Percentiles rank a stretch among this genome's conserved stretches.
Evolutionary conservation across 2,329 filamentous ascomycete species (phyloP).

Genomic region (Monilinia aucupariae): DNA sequence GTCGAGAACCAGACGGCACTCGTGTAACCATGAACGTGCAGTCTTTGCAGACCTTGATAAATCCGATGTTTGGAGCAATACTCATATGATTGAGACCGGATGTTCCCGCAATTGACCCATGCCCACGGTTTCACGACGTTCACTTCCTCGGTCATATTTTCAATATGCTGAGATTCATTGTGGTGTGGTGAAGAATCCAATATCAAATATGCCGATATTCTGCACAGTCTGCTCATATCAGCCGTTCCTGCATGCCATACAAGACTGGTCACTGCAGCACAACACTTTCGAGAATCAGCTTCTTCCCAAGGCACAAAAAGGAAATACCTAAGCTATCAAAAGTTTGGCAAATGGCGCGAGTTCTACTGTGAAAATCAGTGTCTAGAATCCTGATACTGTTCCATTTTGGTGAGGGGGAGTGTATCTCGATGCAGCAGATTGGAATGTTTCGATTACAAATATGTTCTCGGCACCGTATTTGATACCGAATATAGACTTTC

Average conservation of each 20-base stretch:
- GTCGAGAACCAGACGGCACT: background rate
- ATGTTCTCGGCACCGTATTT: background rate
- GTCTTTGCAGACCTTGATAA: background rate
- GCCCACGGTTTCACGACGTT: background rate
- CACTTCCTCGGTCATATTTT: background rate
- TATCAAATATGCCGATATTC: background rate
- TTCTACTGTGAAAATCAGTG: background rate
- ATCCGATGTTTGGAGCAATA: background rate
- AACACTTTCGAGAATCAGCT: background rate
- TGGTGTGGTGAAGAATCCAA: background rate
- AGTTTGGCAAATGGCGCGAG: background rate
- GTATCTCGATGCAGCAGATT: background rate
- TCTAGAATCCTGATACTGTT: background rate
- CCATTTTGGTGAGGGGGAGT: background rate
- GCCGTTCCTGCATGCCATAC: background rate
- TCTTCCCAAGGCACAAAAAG: background rate
- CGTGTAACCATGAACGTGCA: background rate
- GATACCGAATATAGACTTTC: background rate
- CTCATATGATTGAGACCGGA: background rate
- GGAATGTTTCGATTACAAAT: background rate
- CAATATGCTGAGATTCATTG: background rate
- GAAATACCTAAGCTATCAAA: background rate
- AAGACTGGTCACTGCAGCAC: conserved; percentile 3
- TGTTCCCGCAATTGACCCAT: background rate
- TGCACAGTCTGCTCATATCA: background rate